phyloP scores from a whole-genome alignment of 2,329 filamentous ascomycete genomes.

The Colletotrichum sp. region DNA sequence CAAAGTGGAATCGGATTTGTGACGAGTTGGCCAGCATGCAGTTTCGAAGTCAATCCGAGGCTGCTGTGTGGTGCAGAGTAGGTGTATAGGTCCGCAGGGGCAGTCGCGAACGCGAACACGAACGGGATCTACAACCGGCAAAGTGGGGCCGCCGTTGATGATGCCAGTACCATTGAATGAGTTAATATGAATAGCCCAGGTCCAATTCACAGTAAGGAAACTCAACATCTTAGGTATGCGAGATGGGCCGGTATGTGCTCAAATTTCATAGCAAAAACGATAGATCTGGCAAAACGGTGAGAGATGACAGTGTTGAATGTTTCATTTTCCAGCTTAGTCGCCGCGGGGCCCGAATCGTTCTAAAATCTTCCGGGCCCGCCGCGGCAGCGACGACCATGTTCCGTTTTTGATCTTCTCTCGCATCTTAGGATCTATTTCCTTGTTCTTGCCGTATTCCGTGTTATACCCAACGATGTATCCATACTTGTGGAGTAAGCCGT shows the following conservation, averaged over 20 bases:
- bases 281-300: neutral
- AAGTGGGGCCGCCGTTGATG: neutral
- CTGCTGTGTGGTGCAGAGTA: too few species aligned
- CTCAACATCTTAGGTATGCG: too few species aligned
- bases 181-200: too few species aligned
- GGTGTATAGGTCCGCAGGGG: too few species aligned
- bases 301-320: neutral
- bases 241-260: neutral
- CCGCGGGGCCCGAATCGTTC: neutral
- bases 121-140: neutral
- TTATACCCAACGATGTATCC: neutral
- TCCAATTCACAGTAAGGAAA: too few species aligned
- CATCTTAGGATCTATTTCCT: neutral
- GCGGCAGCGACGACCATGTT: neutral
- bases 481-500: neutral
- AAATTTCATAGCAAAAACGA: neutral
- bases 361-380: neutral
- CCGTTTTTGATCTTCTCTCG: neutral
- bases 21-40: too few species aligned
- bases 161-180: neutral
- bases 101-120: neutral
- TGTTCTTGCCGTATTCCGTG: neutral
- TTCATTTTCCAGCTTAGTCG: neutral
- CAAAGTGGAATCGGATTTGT: too few species aligned
- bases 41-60: too few species aligned